These are phyloP conservation scores for Entophlyctis luteolus DNA, from an alignment of 192 early-diverging fungal species.

Conservation along the genomic window DNA sequence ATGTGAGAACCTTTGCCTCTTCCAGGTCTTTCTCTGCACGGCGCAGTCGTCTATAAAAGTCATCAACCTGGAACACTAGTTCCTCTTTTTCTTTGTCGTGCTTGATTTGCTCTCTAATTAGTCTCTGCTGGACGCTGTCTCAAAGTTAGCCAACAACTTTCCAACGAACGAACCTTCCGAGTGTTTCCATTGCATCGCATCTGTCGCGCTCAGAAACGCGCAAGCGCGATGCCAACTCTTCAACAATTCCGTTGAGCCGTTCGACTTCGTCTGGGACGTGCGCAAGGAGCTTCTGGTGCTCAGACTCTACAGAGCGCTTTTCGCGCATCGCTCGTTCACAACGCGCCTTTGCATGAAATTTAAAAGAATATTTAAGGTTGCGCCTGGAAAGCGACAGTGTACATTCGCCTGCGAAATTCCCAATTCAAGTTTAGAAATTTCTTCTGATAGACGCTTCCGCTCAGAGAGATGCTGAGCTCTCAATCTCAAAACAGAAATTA, in stretches of 20 bases:
- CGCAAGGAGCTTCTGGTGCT: conserved; percentile 43
- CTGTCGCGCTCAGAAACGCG: conserved; percentile 36
- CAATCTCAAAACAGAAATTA: conserved; percentile 24
- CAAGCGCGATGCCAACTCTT: conserved; percentile 41
- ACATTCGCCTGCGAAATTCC: conserved; percentile 29
- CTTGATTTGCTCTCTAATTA: conserved; percentile 37
- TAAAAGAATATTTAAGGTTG: conserved; percentile 15
- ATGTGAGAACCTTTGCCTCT: conserved; percentile 37
- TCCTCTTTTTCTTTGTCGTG: conserved; percentile 47
- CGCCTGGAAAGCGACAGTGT: background rate
- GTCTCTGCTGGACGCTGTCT: conserved; percentile 38
- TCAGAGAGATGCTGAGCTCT: conserved; percentile 33
- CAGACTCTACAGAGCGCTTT: conserved; percentile 47
- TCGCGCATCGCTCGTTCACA: conserved; percentile 49
- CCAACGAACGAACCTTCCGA: conserved; percentile 29
- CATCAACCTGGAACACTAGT: conserved; percentile 32
- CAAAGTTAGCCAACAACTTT: background rate
- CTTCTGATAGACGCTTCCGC: conserved; percentile 22
- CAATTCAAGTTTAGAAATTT: conserved; percentile 39
- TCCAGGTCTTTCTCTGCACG: conserved; percentile 43
- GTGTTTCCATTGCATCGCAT: conserved; percentile 26
- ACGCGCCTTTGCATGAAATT: conserved; percentile 17
- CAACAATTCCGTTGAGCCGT: conserved; percentile 36
- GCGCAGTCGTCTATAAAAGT: conserved; percentile 39
- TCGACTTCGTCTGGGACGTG: conserved; percentile 48